Percentiles rank a stretch among this genome's conserved stretches.
Conservation (phyloP, 305 asterid species). For the Ajuga reptans region DNA sequence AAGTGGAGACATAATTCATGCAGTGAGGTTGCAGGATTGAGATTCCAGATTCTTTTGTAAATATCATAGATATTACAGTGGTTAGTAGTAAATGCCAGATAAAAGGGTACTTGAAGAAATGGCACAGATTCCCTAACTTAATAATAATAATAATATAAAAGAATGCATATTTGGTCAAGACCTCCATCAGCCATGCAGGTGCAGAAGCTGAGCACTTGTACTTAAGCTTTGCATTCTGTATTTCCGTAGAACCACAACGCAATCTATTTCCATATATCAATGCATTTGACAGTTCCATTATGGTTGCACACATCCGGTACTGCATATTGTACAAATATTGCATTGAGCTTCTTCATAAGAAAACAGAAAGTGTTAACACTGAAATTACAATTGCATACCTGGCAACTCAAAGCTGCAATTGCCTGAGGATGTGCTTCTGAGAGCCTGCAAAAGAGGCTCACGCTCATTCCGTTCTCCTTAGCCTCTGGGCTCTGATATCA, state of each 20-base stretch:
- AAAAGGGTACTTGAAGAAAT: not conserved
- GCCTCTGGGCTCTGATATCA: constrained; percentile 81
- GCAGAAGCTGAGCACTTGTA: constrained; percentile 45
- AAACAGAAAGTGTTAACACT: constrained; percentile 4
- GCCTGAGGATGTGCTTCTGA: constrained; percentile 99
- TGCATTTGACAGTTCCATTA: constrained; percentile 91
- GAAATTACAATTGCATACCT: constrained; percentile 41
- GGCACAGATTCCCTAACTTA: not conserved
- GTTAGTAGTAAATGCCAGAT: not conserved
- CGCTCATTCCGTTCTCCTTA: constrained; percentile 81
- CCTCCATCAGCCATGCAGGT: constrained; percentile 78
- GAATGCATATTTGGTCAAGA: constrained; percentile 24
- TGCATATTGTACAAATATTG: constrained; percentile 40
- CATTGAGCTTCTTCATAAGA: constrained; percentile 18
- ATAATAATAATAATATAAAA: not conserved
- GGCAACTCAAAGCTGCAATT: constrained; percentile 78
- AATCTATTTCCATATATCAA: constrained; percentile 85
- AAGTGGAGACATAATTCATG: not conserved
- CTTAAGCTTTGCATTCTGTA: constrained; percentile 62
- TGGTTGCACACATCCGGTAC: constrained; percentile 92
- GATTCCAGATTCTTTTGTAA: not conserved
- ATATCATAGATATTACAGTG: not conserved
- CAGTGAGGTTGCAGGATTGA: constrained; percentile 7
- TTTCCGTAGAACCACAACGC: constrained; percentile 77
- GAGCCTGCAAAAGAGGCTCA: constrained; percentile 85